phyloP scores from a whole-genome alignment of 2,329 filamentous ascomycete species.

The Byssochlamys sp. region DNA sequence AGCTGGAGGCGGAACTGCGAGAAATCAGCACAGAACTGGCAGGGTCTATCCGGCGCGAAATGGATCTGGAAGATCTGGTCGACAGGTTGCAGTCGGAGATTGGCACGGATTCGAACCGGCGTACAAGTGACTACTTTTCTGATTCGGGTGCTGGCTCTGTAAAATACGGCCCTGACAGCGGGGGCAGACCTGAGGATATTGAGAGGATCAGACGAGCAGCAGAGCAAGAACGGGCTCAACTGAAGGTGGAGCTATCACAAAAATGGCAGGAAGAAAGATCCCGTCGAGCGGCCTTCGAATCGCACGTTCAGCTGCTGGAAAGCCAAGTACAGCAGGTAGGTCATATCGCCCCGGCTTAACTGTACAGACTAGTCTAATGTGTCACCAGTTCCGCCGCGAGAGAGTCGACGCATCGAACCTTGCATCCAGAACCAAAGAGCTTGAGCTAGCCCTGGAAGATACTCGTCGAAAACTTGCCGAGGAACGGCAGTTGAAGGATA shows the following conservation, averaged over 20 bases:
- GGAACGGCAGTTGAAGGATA: conserved; percentile 78
- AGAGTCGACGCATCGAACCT: conserved; percentile 42
- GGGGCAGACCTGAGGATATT: conserved; percentile 55
- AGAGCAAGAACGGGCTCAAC: conserved; percentile 81
- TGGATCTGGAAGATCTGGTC: conserved; percentile 90
- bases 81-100: conserved; percentile 75
- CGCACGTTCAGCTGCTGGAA: conserved; percentile 73
- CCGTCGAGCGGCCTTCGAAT: conserved; percentile 65
- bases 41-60: conserved; percentile 82
- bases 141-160: conserved; percentile 85
- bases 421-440: conserved; percentile 58
- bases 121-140: conserved; percentile 95
- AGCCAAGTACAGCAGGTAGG: conserved; percentile 60
- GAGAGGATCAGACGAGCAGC: conserved; percentile 72
- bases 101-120: conserved; percentile 51
- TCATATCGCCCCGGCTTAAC: conserved; percentile 7
- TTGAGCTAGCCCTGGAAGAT: conserved; percentile 73
- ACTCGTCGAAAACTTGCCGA: conserved; percentile 71
- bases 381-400: conserved; percentile 36
- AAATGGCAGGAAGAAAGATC: conserved; percentile 81
- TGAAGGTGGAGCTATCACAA: conserved; percentile 73
- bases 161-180: conserved; percentile 58
- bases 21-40: conserved; percentile 90
- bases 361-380: conserved; percentile 7
- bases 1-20: conserved; percentile 88